A percentile compares a stretch with the other conserved stretches of the same genome.
phyloP scores from a whole-genome alignment of 2,329 filamentous ascomycete genomes.

The Colletotrichum siamense region DNA sequence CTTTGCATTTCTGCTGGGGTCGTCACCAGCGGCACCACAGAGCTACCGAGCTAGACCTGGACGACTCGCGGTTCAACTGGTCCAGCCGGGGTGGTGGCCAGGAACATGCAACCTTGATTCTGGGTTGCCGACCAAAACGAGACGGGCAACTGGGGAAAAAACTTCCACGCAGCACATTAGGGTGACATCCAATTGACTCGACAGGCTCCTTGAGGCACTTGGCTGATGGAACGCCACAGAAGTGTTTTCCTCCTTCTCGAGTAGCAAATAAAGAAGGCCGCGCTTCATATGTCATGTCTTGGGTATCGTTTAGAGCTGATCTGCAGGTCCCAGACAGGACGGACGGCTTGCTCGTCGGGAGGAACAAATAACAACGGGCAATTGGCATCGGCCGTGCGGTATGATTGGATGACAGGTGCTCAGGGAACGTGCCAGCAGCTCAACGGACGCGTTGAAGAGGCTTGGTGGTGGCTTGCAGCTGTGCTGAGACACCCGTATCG shows the following conservation, averaged over 20 bases:
- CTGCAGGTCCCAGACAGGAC: not conserved
- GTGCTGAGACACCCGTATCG: not conserved
- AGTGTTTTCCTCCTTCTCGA: not conserved
- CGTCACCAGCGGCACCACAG: not conserved
- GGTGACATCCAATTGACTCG: slow-evolving; percentile 9
- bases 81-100: not conserved
- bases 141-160: not conserved
- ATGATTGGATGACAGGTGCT: slow-evolving; percentile 16
- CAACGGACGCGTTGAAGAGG: not conserved
- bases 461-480: not conserved
- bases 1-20: not conserved
- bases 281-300: not conserved
- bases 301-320: not conserved
- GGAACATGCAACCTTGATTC: slow-evolving; percentile 11
- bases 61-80: not conserved
- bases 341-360: not conserved
- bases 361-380: not conserved
- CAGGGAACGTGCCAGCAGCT: not conserved
- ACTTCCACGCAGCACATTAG: not conserved
- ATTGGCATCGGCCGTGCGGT: not conserved
- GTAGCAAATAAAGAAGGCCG: not conserved
- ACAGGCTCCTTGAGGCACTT: not conserved
- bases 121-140: not conserved
- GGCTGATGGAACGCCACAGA: not conserved
- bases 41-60: not conserved